These are phyloP conservation scores for Didymosphaeria variabile DNA, from an alignment of 2,329 filamentous ascomycete species.

Conservation along the genomic window DNA sequence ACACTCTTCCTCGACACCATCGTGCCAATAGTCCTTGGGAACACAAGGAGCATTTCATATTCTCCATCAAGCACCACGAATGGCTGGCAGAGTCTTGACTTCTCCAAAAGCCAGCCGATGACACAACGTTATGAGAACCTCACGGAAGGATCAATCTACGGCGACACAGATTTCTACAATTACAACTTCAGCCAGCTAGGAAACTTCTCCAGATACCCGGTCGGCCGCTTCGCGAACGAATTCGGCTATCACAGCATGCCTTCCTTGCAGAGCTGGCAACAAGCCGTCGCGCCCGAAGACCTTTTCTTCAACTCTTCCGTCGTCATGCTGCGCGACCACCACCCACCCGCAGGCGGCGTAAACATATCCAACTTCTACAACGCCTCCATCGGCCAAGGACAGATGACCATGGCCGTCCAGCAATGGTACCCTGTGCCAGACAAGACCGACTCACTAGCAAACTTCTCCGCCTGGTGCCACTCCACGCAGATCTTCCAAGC, in stretches of 20 bases:
- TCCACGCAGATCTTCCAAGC: slow-evolving; percentile 72
- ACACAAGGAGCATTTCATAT: slow-evolving; percentile 68
- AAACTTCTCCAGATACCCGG: slow-evolving; percentile 63
- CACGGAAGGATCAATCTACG: slow-evolving; percentile 64
- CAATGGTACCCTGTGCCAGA: slow-evolving; percentile 66
- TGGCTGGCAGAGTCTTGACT: slow-evolving; percentile 65
- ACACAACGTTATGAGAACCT: slow-evolving; percentile 65
- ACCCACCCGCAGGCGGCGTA: slow-evolving; percentile 62
- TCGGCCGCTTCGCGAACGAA: slow-evolving; percentile 69
- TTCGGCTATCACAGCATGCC: slow-evolving; percentile 73
- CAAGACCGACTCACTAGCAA: slow-evolving; percentile 62
- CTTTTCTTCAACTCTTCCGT: slow-evolving; percentile 66
- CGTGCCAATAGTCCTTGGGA: slow-evolving; percentile 65
- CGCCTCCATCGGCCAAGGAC: slow-evolving; percentile 57
- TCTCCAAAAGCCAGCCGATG: slow-evolving; percentile 62
- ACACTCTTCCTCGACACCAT: slow-evolving; percentile 65
- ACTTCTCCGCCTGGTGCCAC: slow-evolving; percentile 70
- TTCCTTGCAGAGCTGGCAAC: slow-evolving; percentile 65
- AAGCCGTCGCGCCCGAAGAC: slow-evolving; percentile 61
- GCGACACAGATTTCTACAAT: slow-evolving; percentile 69
- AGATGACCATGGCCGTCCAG: slow-evolving; percentile 67
- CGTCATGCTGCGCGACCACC: slow-evolving; percentile 66
- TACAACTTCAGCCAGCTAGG: slow-evolving; percentile 64
- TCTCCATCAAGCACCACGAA: slow-evolving; percentile 68
- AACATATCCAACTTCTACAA: slow-evolving; percentile 58